Evolutionary conservation across 116 monocot species (phyloP), one percentile per base, ranked within the genome.

Genomic region (Iris pallida): DNA sequence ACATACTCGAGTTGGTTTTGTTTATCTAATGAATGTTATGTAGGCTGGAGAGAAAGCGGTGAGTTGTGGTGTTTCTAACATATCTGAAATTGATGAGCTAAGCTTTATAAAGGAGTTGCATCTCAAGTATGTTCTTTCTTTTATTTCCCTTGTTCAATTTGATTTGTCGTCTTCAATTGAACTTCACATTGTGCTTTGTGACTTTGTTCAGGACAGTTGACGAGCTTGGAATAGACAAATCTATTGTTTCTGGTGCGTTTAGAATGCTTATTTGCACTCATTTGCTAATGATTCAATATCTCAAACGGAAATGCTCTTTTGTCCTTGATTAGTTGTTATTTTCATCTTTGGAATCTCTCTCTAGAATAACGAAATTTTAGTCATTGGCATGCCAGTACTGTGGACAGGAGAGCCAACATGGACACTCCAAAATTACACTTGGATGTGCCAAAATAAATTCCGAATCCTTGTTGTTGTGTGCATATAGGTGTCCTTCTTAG

Each of bases 31-130:
- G 48, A 20, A 45, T 76, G n/a, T 59, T 3, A 57, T 55, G 51
- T 74, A 92, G 96, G 96, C 89, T 15, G 96, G 96, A 60, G 92
- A 92, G 64, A 92, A 92, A 45, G 96, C 96, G 1, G 89, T 97
- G 6, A 57, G 77, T 8, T 97, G 96, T 66, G 92, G 92, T 41
- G 79, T 92, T 41, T 85, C 84, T 13, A 82, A 89, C 63, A 79
- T 69, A 4, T 86, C 86, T 42, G 92, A 92, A 45, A 82, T 97
- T 66, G 77, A 81, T 12, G 96, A 97, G 61, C 71, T 97, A 52
- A 71, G 70, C 47, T 75, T 80, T 58, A 71, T 97, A 53, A 89
- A 85, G 75, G 89, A 97, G 53, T 72, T 89, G 65, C 96, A 97
- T 74, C 65, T 81, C n/a, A 92, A 71, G 96, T 85, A 79, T 57